Conservation (phyloP, 352 stramenopile species). For the Phytophthora cryptogea region DNA sequence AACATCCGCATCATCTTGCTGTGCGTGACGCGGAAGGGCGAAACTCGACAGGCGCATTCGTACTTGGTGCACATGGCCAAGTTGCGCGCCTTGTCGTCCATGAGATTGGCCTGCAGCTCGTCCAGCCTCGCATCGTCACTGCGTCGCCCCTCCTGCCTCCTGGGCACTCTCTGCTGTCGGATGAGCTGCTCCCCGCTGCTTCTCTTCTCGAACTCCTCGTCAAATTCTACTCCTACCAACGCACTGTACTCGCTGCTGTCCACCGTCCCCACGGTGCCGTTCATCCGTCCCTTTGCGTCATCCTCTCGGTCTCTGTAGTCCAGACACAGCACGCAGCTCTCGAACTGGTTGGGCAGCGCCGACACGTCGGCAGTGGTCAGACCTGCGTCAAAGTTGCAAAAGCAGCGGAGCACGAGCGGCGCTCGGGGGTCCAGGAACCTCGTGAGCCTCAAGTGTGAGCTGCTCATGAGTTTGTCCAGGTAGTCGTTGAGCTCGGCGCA, state of each 20-base stretch:
- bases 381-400: conserved; percentile 83
- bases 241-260: conserved; percentile 35
- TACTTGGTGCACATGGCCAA: conserved; percentile 71
- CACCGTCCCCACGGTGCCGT: conserved; percentile 15
- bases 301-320: conserved; percentile 40
- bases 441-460: conserved; percentile 58
- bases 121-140: conserved; percentile 40
- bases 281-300: conserved; percentile 5
- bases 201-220: conserved; percentile 19
- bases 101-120: conserved; percentile 67
- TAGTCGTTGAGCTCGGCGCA: conserved; percentile 75
- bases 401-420: conserved; percentile 75
- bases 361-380: conserved; percentile 47
- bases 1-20: conserved; percentile 72
- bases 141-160: conserved; percentile 4
- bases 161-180: conserved; percentile 19
- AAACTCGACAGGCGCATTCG: conserved; percentile 76
- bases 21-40: conserved; percentile 56
- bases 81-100: conserved; percentile 72
- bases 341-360: conserved; percentile 43
- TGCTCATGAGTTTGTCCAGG: conserved; percentile 43
- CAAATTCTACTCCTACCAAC: conserved; percentile 17
- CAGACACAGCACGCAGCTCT: conserved; percentile 61
- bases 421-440: conserved; percentile 73
- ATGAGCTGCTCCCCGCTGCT: conserved; percentile 13